Base-by-base conservation (phyloP, 108 stramenopile species). In the Fragilariopsis cylindrus region DNA sequence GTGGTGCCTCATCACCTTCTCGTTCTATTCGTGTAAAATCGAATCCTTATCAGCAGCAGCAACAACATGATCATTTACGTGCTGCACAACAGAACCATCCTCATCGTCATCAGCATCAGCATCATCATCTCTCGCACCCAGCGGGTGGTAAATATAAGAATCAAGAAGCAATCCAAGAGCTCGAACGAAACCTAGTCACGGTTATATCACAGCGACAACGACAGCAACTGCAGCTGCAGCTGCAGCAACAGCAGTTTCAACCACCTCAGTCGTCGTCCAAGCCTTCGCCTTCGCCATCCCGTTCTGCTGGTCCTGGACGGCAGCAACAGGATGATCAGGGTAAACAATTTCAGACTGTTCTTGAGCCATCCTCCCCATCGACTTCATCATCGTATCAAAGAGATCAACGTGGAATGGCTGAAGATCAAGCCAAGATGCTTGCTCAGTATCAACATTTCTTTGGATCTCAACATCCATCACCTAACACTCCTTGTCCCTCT, bases 121-220 rank as follows among this genome's bases (percentile, higher is more conserved):
- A 52, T 9, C 50, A 52, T 13, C 50, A 52, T 9, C 50, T 52
- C 50, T 13, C 50, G 50, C 9, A 13, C 12, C 50, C 50, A 52
- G 50, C 13, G 12, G 12, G 9, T 13, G 12, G 57, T 15, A n/a
- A 3, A 0, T 19, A 42, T 19, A 15, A 57, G 57, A 57, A 15
- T 7, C 57, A 57, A 57, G 57, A 2, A n/a, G 57, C 57, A n/a
- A 7, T 57, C 18, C 57, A 57, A 57, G 18, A 57, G 57, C 57
- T 57, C 57, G 16, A 57, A 19, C 8, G 21, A 9, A 57, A 57
- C 57, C 57, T 57, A 7, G 21, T 7, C 18, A 56, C 18, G 7
- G 55, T 11, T 7, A 19, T 19, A 19, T 5, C 5, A 19, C 7
- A 56, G 8, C 19, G 9, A n/a, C 5, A 56, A 6, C 9, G 30